Evolutionary conservation across 768 basidiomycete genomes (phyloP).

Genomic region (Nidula microcarpa): DNA sequence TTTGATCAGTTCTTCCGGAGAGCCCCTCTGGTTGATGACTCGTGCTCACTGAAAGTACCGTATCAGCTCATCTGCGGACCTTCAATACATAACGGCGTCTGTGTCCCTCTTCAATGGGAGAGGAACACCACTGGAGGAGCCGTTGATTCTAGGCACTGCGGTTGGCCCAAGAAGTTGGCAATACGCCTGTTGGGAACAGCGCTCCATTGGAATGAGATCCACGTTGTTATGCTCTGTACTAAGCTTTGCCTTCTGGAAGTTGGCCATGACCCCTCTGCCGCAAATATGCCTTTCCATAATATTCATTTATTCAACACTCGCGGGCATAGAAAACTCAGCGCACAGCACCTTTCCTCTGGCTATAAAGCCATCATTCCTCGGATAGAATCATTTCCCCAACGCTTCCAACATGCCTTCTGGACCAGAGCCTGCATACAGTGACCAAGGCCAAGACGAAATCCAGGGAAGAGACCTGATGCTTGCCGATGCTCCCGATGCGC

Average conservation of each 20-base stretch:
- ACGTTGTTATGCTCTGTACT: conserved; percentile 8
- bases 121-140: conserved; percentile 4
- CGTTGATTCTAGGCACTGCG: conserved; percentile 2
- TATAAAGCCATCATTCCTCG: too few species aligned
- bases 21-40: not conserved
- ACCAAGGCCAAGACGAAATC: not conserved
- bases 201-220: conserved; percentile 5
- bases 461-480: too few species aligned
- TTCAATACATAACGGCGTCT: conserved; percentile 6
- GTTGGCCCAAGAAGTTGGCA: not conserved
- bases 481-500: not conserved
- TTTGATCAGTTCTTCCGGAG: not conserved
- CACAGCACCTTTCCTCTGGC: too few species aligned
- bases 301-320: too few species aligned
- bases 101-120: conserved; percentile 5
- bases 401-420: too few species aligned
- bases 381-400: too few species aligned
- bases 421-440: not conserved
- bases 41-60: not conserved
- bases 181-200: conserved; percentile 1
- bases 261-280: too few species aligned
- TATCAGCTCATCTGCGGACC: conserved; percentile 8
- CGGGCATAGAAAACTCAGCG: too few species aligned
- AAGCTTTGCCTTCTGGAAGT: not conserved
- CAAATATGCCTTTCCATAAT: too few species aligned